These are phyloP conservation scores for Epithemia pelagica DNA, from an alignment of 108 stramenopile species.

Conservation along the genomic window DNA sequence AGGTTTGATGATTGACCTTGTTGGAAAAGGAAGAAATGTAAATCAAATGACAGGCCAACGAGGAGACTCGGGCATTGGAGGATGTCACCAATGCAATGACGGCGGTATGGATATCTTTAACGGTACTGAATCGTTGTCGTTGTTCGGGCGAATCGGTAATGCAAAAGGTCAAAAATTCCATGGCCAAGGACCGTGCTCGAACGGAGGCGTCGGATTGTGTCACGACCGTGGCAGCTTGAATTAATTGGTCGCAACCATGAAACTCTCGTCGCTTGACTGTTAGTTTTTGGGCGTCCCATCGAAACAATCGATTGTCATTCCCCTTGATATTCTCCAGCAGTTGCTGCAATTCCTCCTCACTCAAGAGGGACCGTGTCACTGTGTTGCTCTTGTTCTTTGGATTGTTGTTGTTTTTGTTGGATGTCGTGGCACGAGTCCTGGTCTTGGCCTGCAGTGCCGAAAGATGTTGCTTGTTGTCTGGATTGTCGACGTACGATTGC, in stretches of 20 bases:
- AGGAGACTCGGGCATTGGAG: not conserved
- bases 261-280: constrained; percentile 4
- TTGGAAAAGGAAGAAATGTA: constrained; percentile 17
- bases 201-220: no score
- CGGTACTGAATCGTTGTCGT: not conserved
- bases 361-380: not conserved
- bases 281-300: constrained; percentile 12
- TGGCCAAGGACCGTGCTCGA: not conserved
- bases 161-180: constrained; percentile 11
- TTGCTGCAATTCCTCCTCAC: not conserved
- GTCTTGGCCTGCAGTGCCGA: no score
- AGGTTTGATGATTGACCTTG: constrained; percentile 8
- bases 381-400: no score
- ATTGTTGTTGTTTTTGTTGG: no score
- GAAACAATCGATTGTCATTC: constrained; percentile 13
- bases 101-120: not conserved
- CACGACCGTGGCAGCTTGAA: not conserved
- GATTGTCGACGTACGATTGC: no score
- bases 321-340: constrained; percentile 11
- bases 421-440: no score
- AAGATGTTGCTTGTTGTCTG: no score
- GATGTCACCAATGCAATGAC: constrained; percentile 6
- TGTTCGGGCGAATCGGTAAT: constrained; percentile 10
- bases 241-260: constrained; percentile 7
- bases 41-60: constrained; percentile 10